Conservation (phyloP, 2,329 filamentous ascomycete species). For the Xylaria sp. region DNA sequence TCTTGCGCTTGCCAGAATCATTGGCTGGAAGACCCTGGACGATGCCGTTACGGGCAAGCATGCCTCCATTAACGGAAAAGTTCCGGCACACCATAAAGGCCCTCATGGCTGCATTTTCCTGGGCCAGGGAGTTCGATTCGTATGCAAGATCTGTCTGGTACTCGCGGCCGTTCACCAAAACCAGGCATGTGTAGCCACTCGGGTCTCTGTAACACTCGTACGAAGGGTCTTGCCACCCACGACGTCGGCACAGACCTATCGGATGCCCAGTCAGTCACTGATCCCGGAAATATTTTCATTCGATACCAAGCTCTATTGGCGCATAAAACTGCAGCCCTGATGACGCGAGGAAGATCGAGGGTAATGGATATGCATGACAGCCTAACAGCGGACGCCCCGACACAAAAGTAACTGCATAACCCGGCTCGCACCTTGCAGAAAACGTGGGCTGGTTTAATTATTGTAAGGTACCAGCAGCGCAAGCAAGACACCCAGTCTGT, state of each 20-base stretch:
- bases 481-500: constrained; percentile 34
- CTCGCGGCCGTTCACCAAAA: constrained; percentile 94
- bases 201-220: constrained; percentile 83
- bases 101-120: constrained; percentile 93
- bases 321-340: constrained; percentile 46
- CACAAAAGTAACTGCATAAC: constrained; percentile 36
- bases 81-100: constrained; percentile 98
- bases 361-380: constrained; percentile 49
- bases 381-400: constrained; percentile 44
- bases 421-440: constrained; percentile 37
- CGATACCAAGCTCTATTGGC: constrained; percentile 41
- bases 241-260: constrained; percentile 90
- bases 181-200: constrained; percentile 86
- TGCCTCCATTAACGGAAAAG: constrained; percentile 96
- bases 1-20: constrained; percentile 63
- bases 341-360: constrained; percentile 45
- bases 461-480: constrained; percentile 37
- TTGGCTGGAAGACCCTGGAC: constrained; percentile 72
- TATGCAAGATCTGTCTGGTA: constrained; percentile 92
- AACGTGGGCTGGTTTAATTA: constrained; percentile 44
- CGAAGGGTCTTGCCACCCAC: constrained; percentile 89
- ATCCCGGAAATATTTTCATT: constrained; percentile 43
- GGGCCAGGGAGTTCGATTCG: constrained; percentile 82
- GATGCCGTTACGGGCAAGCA: constrained; percentile 77
- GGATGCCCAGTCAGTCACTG: constrained; percentile 47